These are phyloP conservation scores for Verticillium alfalfae DNA, from an alignment of 2,329 filamentous ascomycete species.

Conservation along the genomic window DNA sequence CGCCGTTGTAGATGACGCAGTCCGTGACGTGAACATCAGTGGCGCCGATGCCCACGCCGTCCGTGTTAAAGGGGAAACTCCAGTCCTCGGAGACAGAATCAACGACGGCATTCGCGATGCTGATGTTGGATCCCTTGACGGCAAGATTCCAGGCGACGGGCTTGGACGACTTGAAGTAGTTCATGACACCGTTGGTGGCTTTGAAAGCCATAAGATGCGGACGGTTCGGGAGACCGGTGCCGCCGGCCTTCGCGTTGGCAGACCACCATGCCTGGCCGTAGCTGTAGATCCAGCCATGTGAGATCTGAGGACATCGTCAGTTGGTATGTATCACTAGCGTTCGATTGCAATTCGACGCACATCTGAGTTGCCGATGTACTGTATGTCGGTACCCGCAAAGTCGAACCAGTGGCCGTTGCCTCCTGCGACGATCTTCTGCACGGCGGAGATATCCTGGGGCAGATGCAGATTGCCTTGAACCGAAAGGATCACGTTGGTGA, in stretches of 20 bases:
- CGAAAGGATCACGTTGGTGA: slow-evolving; percentile 34
- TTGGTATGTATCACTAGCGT: neutral
- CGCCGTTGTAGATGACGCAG: slow-evolving; percentile 32
- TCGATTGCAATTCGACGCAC: slow-evolving; percentile 14
- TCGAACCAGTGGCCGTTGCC: slow-evolving; percentile 30
- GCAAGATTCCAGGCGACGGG: slow-evolving; percentile 36
- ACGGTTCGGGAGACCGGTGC: slow-evolving; percentile 28
- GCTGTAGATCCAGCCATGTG: slow-evolving; percentile 35
- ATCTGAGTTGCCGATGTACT: slow-evolving; percentile 25
- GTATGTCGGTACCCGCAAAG: slow-evolving; percentile 23
- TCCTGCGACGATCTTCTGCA: slow-evolving; percentile 26
- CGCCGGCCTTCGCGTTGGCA: slow-evolving; percentile 26
- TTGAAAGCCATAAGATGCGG: slow-evolving; percentile 34
- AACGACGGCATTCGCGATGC: slow-evolving; percentile 30
- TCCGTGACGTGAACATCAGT: slow-evolving; percentile 20
- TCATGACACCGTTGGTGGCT: slow-evolving; percentile 25
- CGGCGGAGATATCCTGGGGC: slow-evolving; percentile 28
- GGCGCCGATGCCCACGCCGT: slow-evolving; percentile 25
- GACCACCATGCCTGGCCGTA: slow-evolving; percentile 41
- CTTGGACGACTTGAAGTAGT: slow-evolving; percentile 33
- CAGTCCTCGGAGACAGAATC: slow-evolving; percentile 27
- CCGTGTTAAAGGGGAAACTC: slow-evolving; percentile 35
- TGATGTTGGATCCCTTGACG: slow-evolving; percentile 30
- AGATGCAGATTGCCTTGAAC: slow-evolving; percentile 37
- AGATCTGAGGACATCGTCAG: slow-evolving; percentile 6